Evolutionary conservation across 768 basidiomycete species (phyloP).

Genomic region (Xerocomus potaroensis): DNA sequence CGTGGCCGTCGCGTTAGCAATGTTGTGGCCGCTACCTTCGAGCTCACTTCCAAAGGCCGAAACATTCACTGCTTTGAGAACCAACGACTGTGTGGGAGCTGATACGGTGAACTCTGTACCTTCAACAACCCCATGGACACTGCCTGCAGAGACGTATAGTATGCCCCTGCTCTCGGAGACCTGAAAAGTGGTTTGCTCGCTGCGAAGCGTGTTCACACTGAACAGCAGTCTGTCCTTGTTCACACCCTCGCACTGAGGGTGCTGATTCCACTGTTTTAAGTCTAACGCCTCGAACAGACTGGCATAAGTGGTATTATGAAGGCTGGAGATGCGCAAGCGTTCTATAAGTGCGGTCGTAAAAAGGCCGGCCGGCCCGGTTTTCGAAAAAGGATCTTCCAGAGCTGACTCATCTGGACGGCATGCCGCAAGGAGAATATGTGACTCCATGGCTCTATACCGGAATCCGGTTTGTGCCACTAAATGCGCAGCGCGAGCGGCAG

Average conservation of each 20-base stretch:
- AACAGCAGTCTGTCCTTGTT: slow-evolving; percentile 17
- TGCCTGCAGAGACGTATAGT: slow-evolving; percentile 15
- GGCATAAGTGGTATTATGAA: slow-evolving; percentile 15
- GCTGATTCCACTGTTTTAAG: slow-evolving; percentile 2
- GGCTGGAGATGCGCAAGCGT: slow-evolving; percentile 2
- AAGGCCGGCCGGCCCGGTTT: slow-evolving; percentile 11
- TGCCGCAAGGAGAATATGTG: slow-evolving; percentile 20
- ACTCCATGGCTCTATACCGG: slow-evolving; percentile 18
- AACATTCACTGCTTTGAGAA: slow-evolving; percentile 14
- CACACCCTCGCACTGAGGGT: slow-evolving; percentile 19
- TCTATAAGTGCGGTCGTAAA: slow-evolving; percentile 19
- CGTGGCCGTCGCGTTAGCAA: slow-evolving; percentile 6
- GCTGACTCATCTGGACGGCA: slow-evolving; percentile 15
- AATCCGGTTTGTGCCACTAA: slow-evolving; percentile 7
- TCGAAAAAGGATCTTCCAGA: slow-evolving; percentile 5
- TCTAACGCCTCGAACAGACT: slow-evolving; percentile 10
- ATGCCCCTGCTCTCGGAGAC: slow-evolving; percentile 3
- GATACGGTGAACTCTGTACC: slow-evolving; percentile 13
- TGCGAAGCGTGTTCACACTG: slow-evolving; percentile 13
- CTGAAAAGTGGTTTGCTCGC: slow-evolving; percentile 13
- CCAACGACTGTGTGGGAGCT: background rate
- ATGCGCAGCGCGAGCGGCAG: slow-evolving; percentile 6
- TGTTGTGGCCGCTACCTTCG: slow-evolving; percentile 3
- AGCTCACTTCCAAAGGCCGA: slow-evolving; percentile 12
- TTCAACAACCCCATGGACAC: slow-evolving; percentile 13